These are phyloP conservation scores for Aspergillus jensenii DNA, from an alignment of 2,329 filamentous ascomycete genomes.

Conservation along the genomic window DNA sequence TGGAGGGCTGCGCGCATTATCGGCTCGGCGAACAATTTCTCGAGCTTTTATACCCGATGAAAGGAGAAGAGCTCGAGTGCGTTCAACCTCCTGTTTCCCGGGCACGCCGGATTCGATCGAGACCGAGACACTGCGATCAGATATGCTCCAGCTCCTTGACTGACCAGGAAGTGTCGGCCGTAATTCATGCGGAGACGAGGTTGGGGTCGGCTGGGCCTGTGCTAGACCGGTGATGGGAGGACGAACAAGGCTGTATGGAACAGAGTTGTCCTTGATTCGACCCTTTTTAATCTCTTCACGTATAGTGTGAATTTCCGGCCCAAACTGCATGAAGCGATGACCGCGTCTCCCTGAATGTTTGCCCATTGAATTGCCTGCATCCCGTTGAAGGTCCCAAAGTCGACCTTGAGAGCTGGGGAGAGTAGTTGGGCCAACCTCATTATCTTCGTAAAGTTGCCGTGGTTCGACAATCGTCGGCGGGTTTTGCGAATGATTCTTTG, in stretches of 20 bases:
- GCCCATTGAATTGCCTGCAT: conserved; percentile 1
- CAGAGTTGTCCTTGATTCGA: conserved; percentile 27
- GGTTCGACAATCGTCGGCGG: conserved; percentile 55
- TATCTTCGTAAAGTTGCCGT: conserved; percentile 37
- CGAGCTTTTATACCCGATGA: conserved; percentile 87
- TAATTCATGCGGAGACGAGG: conserved; percentile 23
- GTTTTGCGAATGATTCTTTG: conserved; percentile 44
- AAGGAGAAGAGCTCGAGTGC: conserved; percentile 73
- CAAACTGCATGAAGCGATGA: conserved; percentile 32
- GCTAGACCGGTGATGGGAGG: conserved; percentile 50
- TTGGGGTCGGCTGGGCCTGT: conserved; percentile 36
- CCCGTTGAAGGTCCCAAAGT: conserved; percentile 11
- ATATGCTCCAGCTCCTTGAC: conserved; percentile 60
- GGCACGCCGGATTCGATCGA: conserved; percentile 42
- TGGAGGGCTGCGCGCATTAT: conserved; percentile 43
- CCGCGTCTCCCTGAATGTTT: conserved; percentile 12
- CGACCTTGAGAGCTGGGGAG: conserved; percentile 16
- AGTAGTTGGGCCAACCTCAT: conserved; percentile 26
- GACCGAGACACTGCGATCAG: conserved; percentile 46
- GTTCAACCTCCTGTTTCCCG: conserved; percentile 72
- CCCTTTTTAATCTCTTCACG: conserved; percentile 23
- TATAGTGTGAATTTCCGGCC: conserved; percentile 23
- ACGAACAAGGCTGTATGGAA: conserved; percentile 32
- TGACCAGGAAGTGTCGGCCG: conserved; percentile 40
- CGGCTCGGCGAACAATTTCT: conserved; percentile 69